Evolutionary conservation across 2,329 filamentous ascomycete genomes (phyloP).

Genomic region (Sporothrix humicola): DNA sequence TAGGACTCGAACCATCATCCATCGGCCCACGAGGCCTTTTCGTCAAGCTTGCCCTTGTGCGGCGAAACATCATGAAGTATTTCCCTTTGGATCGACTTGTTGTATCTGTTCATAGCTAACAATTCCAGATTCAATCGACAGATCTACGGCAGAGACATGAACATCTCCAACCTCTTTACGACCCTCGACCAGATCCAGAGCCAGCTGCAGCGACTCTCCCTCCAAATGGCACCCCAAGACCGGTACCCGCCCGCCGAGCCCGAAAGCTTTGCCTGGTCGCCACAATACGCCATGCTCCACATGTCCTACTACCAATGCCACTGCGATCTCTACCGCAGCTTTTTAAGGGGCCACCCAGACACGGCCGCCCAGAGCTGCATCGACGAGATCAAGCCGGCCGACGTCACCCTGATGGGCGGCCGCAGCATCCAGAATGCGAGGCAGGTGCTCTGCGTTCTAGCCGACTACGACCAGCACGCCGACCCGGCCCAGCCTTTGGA

Average conservation of each 20-base stretch:
- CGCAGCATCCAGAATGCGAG: constrained; percentile 24
- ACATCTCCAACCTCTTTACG: neutral
- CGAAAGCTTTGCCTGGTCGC: constrained; percentile 5
- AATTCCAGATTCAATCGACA: constrained; percentile 17
- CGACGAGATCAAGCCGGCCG: constrained; percentile 2
- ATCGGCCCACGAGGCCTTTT: constrained; percentile 18
- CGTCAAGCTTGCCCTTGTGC: constrained; percentile 12
- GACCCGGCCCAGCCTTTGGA: constrained; percentile 25
- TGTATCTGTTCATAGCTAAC: neutral
- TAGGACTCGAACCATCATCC: constrained; percentile 7
- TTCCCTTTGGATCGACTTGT: neutral
- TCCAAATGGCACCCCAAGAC: constrained; percentile 18
- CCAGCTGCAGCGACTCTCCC: constrained; percentile 1
- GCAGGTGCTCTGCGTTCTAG: constrained; percentile 4
- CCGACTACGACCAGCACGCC: constrained; percentile 28
- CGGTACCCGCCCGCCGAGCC: constrained; percentile 21
- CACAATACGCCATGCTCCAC: constrained; percentile 27
- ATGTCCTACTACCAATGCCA: constrained; percentile 30
- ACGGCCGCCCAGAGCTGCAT: constrained; percentile 7
- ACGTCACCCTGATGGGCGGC: constrained; percentile 7
- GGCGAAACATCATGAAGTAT: constrained; percentile 23
- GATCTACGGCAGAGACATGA: constrained; percentile 25
- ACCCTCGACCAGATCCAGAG: constrained; percentile 8
- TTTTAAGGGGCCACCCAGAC: constrained; percentile 23
- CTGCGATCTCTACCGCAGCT: constrained; percentile 26